Evolutionary conservation across 441 rosid species (phyloP), one percentile per base, ranked within the genome.

Genomic region (Adansonia madagascariensis): DNA sequence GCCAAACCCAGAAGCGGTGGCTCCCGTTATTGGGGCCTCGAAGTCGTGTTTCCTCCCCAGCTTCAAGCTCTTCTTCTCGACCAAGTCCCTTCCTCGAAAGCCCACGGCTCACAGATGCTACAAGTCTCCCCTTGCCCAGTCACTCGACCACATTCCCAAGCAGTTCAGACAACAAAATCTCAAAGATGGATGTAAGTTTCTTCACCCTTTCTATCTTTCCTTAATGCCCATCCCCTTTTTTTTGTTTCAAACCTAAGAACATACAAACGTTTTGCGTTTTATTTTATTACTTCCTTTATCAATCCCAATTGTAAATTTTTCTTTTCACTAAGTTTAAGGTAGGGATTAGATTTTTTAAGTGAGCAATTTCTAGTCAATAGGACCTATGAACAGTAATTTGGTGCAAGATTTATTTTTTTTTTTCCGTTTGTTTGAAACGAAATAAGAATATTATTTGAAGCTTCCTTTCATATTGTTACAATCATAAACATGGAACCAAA

Each of bases 141-240:
- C 90, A 68, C 46, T 87, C 55, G 87, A 90, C 77, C 87, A 83
- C 69, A 89, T 94, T 46, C 97, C 97, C 43, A 89, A 86, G 82
- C 92, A 88, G 75, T 94, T 93, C 85, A 84, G 92, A 56, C 79
- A 83, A 73, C 88, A 91, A 57, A 94, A 94, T 78, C 91, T 94
- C 80, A 84, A 85, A 78, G 94, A 89, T 75, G 94, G 93, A 85
- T 76, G 98, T 91, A 15, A 81, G 91, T 84, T 20, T 31, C 47
- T 67, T 44, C 14, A 20, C 73, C 73, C 39, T 52, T 65, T 53
- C 24, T 76, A 7, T 31, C 11, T 68, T 74, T 18, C 31, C 27
- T 31, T 2, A 20, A 12, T 44, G 15, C 47, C 64, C 71, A 35
- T 67, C 14, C 3, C 0, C 4, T 15, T 22, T n/a, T 12, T 35